These are phyloP conservation scores for Alternaria ethzedia DNA, from an alignment of 2,329 filamentous ascomycete genomes.

Conservation along the genomic window DNA sequence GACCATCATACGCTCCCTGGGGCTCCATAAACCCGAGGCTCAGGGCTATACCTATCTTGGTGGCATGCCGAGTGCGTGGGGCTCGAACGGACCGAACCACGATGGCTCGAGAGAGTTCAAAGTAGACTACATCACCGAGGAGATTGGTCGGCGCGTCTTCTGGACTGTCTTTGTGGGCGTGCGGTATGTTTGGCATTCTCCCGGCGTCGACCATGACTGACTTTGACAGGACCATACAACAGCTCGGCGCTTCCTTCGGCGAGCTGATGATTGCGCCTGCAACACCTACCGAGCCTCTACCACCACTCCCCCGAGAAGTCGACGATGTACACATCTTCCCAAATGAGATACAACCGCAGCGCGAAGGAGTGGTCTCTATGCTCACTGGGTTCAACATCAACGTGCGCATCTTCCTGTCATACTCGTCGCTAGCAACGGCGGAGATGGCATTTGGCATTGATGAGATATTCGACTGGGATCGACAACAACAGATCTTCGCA, in stretches of 20 bases:
- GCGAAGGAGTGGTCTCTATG: constrained; percentile 70
- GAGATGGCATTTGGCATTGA: constrained; percentile 83
- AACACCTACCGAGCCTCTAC: constrained; percentile 77
- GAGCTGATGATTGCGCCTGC: constrained; percentile 78
- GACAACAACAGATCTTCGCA: constrained; percentile 76
- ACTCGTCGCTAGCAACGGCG: constrained; percentile 78
- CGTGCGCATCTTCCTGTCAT: constrained; percentile 78
- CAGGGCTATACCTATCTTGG: constrained; percentile 49
- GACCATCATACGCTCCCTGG: constrained; percentile 71
- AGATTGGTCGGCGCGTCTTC: constrained; percentile 70
- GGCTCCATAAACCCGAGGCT: constrained; percentile 64
- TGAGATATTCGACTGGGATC: constrained; percentile 74
- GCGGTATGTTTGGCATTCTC: constrained; percentile 55
- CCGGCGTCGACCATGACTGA: constrained; percentile 7
- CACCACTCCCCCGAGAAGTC: constrained; percentile 78
- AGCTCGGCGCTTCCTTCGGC: constrained; percentile 73
- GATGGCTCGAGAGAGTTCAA: constrained; percentile 48
- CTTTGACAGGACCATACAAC: constrained; percentile 71
- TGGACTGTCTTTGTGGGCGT: constrained; percentile 82
- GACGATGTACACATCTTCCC: constrained; percentile 83
- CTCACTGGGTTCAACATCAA: constrained; percentile 83
- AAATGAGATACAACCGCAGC: constrained; percentile 73
- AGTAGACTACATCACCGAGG: constrained; percentile 55
- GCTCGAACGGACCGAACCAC: constrained; percentile 44
- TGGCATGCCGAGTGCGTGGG: constrained; percentile 40